A percentile compares a stretch with the other conserved stretches of the same genome.
Evolutionary conservation across 352 stramenopile species (phyloP).

Genomic region (Globisporangium mamillatum): DNA sequence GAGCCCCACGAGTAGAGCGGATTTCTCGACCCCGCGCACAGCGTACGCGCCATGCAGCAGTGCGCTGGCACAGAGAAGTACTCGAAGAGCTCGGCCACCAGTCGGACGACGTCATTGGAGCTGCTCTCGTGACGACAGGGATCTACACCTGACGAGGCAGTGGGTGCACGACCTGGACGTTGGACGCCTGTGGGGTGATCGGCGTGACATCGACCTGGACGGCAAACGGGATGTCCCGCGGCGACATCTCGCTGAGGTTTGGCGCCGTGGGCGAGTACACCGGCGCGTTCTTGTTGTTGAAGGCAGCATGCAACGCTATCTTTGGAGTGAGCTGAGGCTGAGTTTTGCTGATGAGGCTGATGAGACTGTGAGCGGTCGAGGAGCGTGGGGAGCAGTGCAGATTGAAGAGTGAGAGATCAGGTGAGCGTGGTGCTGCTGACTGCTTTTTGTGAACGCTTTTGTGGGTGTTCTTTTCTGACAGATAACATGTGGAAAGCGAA

Average conservation of each 20-base stretch:
- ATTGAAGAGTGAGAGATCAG: not conserved
- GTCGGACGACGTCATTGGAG: not conserved
- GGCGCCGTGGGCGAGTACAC: conserved; percentile 7
- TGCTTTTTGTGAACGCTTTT: no score
- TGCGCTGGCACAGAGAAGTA: conserved; percentile 25
- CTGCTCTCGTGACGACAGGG: not conserved
- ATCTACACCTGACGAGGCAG: not conserved
- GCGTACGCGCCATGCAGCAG: conserved; percentile 23
- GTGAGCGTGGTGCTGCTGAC: not conserved
- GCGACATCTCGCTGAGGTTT: not conserved
- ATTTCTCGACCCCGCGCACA: conserved; percentile 6
- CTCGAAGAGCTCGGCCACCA: conserved; percentile 25
- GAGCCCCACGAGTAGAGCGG: conserved; percentile 9
- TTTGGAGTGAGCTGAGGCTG: not conserved
- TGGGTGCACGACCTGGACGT: not conserved
- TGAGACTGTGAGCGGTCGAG: no score
- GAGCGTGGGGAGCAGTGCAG: not conserved
- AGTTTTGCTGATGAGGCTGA: not conserved
- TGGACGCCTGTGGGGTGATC: not conserved
- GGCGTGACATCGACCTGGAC: conserved; percentile 6
- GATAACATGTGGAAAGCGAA: no score
- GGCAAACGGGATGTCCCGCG: conserved; percentile 7
- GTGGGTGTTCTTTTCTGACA: no score
- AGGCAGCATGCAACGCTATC: conserved; percentile 4
- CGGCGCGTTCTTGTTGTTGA: conserved; percentile 10